Evolutionary conservation across 345 rosid genomes (phyloP), one percentile per base, ranked within the genome.

Genomic region (Bruguiera sexangula): DNA sequence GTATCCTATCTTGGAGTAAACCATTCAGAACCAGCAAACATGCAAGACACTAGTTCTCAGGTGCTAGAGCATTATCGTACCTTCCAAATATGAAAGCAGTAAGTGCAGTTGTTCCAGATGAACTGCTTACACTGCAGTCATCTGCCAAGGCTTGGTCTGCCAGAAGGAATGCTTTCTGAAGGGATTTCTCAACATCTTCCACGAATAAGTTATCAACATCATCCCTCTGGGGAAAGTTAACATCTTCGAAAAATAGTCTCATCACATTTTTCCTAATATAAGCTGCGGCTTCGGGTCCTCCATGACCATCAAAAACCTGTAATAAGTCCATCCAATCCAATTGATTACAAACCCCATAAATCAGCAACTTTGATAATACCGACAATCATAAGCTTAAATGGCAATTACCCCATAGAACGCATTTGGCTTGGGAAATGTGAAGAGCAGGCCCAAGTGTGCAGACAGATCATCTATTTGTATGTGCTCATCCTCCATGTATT

Each of bases 261-360:
- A 78, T 69, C 3, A 72, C 82, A 70, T 88, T 83, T 68, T 81
- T 83, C 63, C 78, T 76, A 6, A 83, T 37, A 75, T 79, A 86
- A 6, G 89, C 85, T n/a, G 90, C 87, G 10, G 93, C 93, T 78
- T 85, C 97, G 9, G 92, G 87, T 67, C 98, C 98, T 59, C 93
- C 97, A 76, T 93, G 98, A 51, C 98, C 98, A 79, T 93, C 97
- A 76, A 90, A 93, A 46, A 93, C 85, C 93, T 86, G 18, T 15
- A 13, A 43, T 43, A 43, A 43, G 16, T 43, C 50, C 19, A 0
- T 11, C 50, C 18, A 43, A 13, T 13, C 71, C 27, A 63, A 51
- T 31, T 15, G 26, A 7, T 26, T 36, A 8, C 59, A 75, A 61
- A 46, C 53, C 34, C 59, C 31, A 56, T 32, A 15, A 67, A 65